Base-by-base conservation (phyloP, 2,329 filamentous ascomycete species). In the Colletotrichum lentis region DNA sequence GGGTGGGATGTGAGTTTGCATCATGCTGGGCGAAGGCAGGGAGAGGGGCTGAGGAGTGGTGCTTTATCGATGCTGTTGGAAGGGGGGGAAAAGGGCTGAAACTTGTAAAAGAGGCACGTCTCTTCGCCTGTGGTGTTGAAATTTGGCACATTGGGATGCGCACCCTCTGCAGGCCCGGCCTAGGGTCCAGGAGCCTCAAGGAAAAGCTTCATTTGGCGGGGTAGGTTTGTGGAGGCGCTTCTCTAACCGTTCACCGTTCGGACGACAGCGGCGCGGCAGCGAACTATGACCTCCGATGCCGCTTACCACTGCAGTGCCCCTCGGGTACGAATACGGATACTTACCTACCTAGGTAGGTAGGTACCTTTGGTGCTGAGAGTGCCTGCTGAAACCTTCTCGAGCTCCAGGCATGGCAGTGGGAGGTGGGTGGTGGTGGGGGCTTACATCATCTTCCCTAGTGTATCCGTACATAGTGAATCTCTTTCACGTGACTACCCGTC, bases 401-500 rank as follows among this genome's bases (percentile, higher is more conserved):
- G 46, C 57, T 35, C 41, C 47, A 61, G 58, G 58, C 44, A 47
- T 47, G 16, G 46, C n/a, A n/a, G n/a, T n/a, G n/a, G n/a, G n/a
- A n/a, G n/a, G n/a, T n/a, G n/a, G n/a, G n/a, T n/a, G n/a, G n/a
- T n/a, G n/a, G n/a, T 27, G 49, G 18, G 27, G 8, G 31, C 56
- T 59, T 49, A 59, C 27, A n/a, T 59, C 56, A 59, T 49, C 16
- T 14, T 14, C 1, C 22, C 10, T 5, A 16, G 16, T 10, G n/a
- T n/a, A n/a, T n/a, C n/a, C n/a, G 3, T 1, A 11, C n/a, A n/a
- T n/a, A 2, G 11, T 69, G 24, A 3, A 3, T 10, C 0, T 35
- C 31, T 10, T 35, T 35, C 69, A 71, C 69, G 44, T 71, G 69
- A 63, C 57, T 18, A 59, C 69, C 69, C 69, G 69, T 69, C 54